A percentile compares a stretch with the other conserved stretches of the same genome.
These are phyloP conservation scores for Salix udensis DNA, from an alignment of 345 rosid genomes.

Conservation along the genomic window DNA sequence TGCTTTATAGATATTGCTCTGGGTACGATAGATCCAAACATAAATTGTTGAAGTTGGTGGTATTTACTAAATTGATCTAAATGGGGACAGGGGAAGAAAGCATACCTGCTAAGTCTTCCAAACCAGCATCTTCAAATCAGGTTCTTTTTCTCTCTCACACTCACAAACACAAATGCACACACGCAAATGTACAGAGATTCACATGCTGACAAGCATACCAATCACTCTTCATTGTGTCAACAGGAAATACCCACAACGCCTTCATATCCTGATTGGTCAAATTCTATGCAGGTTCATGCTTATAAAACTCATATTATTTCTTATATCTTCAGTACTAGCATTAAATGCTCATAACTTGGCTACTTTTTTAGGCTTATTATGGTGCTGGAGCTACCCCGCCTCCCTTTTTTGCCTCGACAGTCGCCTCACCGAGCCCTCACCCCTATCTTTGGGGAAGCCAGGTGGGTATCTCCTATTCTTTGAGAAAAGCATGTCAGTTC, in stretches of 20 bases:
- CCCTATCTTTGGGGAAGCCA: slow-evolving; percentile 92
- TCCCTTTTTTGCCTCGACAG: slow-evolving; percentile 79
- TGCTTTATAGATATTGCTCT: slow-evolving; percentile 13
- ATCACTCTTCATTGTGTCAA: slow-evolving; percentile 9
- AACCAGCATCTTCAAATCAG: slow-evolving; percentile 69
- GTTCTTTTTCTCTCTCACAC: slow-evolving; percentile 23
- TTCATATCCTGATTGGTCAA: slow-evolving; percentile 80
- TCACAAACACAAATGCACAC: neutral
- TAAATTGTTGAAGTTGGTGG: slow-evolving; percentile 13
- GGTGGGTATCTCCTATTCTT: slow-evolving; percentile 39
- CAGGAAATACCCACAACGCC: slow-evolving; percentile 75
- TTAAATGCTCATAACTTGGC: slow-evolving; percentile 19
- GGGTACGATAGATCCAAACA: slow-evolving; percentile 3
- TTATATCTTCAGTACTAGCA: slow-evolving; percentile 1
- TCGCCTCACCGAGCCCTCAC: slow-evolving; percentile 80
- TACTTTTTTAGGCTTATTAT: slow-evolving; percentile 73
- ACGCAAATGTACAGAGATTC: neutral
- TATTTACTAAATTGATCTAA: slow-evolving; percentile 7
- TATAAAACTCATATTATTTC: slow-evolving; percentile 3
- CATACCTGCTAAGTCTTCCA: slow-evolving; percentile 64
- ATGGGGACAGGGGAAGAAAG: slow-evolving; percentile 85
- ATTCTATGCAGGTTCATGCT: slow-evolving; percentile 74
- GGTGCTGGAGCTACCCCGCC: slow-evolving; percentile 82
- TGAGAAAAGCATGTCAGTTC: neutral
- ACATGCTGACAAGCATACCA: neutral